Evolutionary conservation across 2,329 filamentous ascomycete genomes (phyloP).

Genomic region (Fusarium avenaceum): DNA sequence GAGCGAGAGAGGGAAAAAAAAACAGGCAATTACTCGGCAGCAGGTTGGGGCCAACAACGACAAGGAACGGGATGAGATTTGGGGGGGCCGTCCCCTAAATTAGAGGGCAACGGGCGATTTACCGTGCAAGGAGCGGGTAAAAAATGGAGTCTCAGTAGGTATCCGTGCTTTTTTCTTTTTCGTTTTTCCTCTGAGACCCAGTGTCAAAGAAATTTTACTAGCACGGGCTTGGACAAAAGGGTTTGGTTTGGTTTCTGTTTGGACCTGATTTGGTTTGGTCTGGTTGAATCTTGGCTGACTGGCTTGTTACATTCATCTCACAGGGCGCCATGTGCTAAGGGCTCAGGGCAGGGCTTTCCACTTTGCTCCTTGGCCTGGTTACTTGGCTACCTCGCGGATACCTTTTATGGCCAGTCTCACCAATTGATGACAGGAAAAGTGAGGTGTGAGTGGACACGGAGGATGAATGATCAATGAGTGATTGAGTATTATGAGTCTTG

Average conservation of each 20-base stretch:
- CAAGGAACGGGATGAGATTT: conserved; percentile 45
- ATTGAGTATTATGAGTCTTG: not conserved
- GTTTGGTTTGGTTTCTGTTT: conserved; percentile 19
- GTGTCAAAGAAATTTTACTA: conserved; percentile 44
- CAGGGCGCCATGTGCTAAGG: conserved; percentile 36
- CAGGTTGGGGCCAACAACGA: conserved; percentile 45
- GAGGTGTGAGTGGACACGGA: conserved; percentile 37
- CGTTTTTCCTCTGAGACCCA: conserved; percentile 8
- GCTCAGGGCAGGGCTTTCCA: conserved; percentile 42
- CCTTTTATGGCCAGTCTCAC: conserved; percentile 9
- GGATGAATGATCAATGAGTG: conserved; percentile 13
- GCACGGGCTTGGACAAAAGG: conserved; percentile 36
- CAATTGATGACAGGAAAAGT: conserved; percentile 21
- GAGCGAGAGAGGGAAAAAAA: not conserved
- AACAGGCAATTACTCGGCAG: conserved; percentile 16
- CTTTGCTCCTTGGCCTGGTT: too few relatives aligned
- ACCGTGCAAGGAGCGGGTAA: conserved; percentile 50
- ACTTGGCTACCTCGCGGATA: not conserved
- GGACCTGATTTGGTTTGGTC: not conserved
- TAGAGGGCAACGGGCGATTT: conserved; percentile 40
- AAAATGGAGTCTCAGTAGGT: conserved; percentile 34
- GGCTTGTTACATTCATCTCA: conserved; percentile 44
- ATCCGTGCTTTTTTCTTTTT: not conserved
- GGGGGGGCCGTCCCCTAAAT: conserved; percentile 44
- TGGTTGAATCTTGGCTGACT: conserved; percentile 1